Evolutionary conservation across 305 asterid genomes (phyloP).

Genomic region (Solanum hybrid): DNA sequence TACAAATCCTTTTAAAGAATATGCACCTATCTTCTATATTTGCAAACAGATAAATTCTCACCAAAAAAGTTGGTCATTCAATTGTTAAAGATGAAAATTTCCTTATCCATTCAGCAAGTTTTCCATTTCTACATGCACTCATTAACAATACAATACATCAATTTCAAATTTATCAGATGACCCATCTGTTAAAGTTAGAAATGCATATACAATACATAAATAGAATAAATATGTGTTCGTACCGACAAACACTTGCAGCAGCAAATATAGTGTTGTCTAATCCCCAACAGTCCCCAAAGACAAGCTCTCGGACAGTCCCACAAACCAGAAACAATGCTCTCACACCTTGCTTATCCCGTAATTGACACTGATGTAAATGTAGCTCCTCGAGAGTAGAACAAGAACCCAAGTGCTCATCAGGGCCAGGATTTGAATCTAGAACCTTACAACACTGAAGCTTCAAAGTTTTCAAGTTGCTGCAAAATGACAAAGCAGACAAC

Average conservation of each 20-base stretch:
- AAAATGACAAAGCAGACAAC: slow-evolving; percentile 68
- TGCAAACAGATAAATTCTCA: background rate
- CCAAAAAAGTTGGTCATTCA: background rate
- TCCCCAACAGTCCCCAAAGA: slow-evolving; percentile 79
- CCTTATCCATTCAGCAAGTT: background rate
- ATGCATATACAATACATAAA: background rate
- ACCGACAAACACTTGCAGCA: slow-evolving; percentile 54
- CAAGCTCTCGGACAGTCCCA: slow-evolving; percentile 35
- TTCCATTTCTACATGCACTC: background rate
- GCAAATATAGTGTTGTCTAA: slow-evolving; percentile 48
- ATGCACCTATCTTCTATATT: background rate
- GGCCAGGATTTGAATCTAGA: slow-evolving; percentile 60
- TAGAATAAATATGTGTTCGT: slow-evolving; percentile 5
- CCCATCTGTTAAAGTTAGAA: background rate
- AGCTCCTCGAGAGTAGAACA: slow-evolving; percentile 75
- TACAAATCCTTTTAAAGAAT: background rate
- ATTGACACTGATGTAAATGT: slow-evolving; percentile 52
- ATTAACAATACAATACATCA: background rate
- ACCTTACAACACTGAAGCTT: slow-evolving; percentile 53
- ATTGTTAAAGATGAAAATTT: background rate
- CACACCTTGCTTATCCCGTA: slow-evolving; percentile 42
- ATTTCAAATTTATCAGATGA: background rate
- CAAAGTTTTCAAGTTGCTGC: slow-evolving; percentile 62
- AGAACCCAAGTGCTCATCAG: slow-evolving; percentile 55
- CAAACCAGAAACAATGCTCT: slow-evolving; percentile 66